Evolutionary conservation across 116 monocot genomes (phyloP), one percentile per base, ranked within the genome.

Genomic region (Zostera marina): DNA sequence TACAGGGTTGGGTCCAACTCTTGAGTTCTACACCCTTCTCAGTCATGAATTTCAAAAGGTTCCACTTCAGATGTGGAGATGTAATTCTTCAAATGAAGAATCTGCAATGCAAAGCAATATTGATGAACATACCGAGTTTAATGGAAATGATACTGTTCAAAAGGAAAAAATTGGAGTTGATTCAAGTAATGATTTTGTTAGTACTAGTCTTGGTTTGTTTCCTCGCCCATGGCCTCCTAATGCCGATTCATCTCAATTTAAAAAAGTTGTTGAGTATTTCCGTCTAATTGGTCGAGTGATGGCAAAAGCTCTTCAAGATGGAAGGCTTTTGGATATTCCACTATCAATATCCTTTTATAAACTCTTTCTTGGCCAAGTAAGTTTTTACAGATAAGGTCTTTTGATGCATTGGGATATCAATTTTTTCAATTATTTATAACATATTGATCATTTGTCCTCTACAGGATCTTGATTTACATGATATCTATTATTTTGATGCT

Each of bases 291-390:
- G 96, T 43, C 79, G 76, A 62, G 83, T 79, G 7, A 86, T 98
- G 85, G 96, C 96, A 12, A 98, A 98, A 73, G 89, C 89, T 63
- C 64, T 98, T 67, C 96, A 98, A 74, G 96, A 98, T 80, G 96
- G 96, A 9, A 68, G 96, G 22, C 82, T 98, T 62, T 65, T 98
- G 49, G 96, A 98, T 59, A 44, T 98, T 45, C 90, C 89, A 19
- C 53, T 98, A 8, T 98, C 96, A 4, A 70, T 65, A 21, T 78
- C 90, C 67, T 89, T 98, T 64, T 89, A 98, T 66, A 98, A 89
- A 65, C 74, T 89, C 61, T 43, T 89, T 16, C 74, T 98, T 44
- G 96, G 96, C 54, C 90, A 89, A 66, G 96, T 89, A 81, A 59
- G 82, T 66, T 26, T 11, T 25, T 32, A 14, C 40, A 15, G 11